phyloP scores from a whole-genome alignment of 2,329 filamentous ascomycete species.

The Blastomyces parvus region DNA sequence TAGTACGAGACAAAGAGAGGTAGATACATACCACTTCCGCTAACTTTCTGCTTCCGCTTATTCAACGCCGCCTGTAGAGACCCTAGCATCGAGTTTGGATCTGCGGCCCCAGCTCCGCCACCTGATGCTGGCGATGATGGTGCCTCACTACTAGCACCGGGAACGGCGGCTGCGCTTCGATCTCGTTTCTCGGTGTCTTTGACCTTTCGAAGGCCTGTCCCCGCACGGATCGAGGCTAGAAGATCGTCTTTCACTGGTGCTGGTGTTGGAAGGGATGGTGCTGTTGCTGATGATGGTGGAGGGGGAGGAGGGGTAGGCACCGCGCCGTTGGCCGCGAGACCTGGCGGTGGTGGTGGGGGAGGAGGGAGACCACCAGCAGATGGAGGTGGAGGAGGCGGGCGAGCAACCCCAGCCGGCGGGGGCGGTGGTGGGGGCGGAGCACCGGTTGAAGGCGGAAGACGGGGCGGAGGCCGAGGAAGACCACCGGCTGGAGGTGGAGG shows the following conservation, averaged over 20 bases:
- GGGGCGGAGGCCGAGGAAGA: constrained; percentile 34
- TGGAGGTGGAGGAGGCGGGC: constrained; percentile 44
- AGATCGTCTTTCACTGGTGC: constrained; percentile 35
- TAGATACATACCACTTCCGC: constrained; percentile 72
- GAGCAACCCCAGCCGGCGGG: constrained; percentile 27
- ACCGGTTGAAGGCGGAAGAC: constrained; percentile 23
- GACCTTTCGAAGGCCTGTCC: constrained; percentile 42
- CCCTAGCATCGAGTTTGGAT: constrained; percentile 60
- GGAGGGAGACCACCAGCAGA: constrained; percentile 14
- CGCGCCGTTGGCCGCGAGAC: constrained; percentile 14
- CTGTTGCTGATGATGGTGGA: constrained; percentile 38
- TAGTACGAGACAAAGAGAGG: constrained; percentile 15
- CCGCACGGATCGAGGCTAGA: constrained; percentile 42
- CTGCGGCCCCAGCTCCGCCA: constrained; percentile 36
- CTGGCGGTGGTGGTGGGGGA: constrained; percentile 25
- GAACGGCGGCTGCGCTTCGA: constrained; percentile 37
- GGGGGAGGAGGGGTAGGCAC: constrained; percentile 25
- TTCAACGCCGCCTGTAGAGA: constrained; percentile 68
- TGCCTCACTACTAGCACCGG: constrained; percentile 49
- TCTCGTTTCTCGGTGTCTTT: constrained; percentile 39
- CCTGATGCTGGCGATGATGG: constrained; percentile 46
- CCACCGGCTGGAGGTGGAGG: constrained; percentile 33
- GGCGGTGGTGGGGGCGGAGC: constrained; percentile 39
- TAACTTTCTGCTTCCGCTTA: constrained; percentile 87
- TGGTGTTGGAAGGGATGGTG: constrained; percentile 36